Base-by-base conservation (phyloP, 345 rosid genomes). In the Rhodomyrtus tomentosa region DNA sequence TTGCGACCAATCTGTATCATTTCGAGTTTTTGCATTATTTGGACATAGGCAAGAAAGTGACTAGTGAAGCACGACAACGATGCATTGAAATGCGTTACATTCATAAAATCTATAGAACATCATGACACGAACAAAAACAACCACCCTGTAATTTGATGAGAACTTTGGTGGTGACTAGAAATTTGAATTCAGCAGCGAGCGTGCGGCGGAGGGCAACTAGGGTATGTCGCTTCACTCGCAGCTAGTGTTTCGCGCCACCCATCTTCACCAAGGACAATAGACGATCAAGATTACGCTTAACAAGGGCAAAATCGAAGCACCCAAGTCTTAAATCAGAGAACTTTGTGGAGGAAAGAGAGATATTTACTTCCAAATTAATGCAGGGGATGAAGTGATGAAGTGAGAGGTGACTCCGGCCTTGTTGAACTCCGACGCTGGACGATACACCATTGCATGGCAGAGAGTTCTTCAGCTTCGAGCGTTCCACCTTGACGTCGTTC, bases 81-180 rank as follows among this genome's bases (percentile, higher is more conserved):
- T 5, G 18, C 84, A 55, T 27, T 52, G 38, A 50, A 49, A 45
- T 24, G 48, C 49, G 83, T 42, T 22, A 25, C 38, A 54, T 0
- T n/a, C 0, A 83, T 42, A 16, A 49, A 58, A n/a, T 52, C 81
- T 56, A 27, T 54, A 25, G 32, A 68, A 59, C 59, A 82, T 55
- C 32, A 16, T 40, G 59, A 0, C 5, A 53, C 50, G 10, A 29
- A 40, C 10, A 85, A 27, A 22, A 56, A 82, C 54, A 55, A 84
- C 18, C 50, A 56, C 94, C 99, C 98, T 92, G 98, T 84, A 97
- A 93, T 88, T 86, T 93, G 89, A 97, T 81, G 84, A 95, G 92
- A 81, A 97, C 96, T 36, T 95, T 97, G 85, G 92, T 91, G 89
- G 99, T 95, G 89, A 95, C 95, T 86, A 92, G 94, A 97, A 97